phyloP scores from a whole-genome alignment of 768 basidiomycete genomes.

The Hypholoma sublateritium region DNA sequence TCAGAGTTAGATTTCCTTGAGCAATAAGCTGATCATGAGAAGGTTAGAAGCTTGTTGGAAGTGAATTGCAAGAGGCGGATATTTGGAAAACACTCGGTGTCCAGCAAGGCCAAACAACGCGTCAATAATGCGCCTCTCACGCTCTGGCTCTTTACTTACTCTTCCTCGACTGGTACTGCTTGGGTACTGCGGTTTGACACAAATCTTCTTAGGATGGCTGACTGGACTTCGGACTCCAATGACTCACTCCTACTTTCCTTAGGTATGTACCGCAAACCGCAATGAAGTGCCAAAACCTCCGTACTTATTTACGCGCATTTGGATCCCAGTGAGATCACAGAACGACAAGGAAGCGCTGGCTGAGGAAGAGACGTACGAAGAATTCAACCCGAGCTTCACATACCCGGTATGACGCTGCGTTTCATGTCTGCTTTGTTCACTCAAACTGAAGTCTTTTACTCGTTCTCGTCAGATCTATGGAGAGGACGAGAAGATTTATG shows the following conservation, averaged over 20 bases:
- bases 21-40: too few species aligned
- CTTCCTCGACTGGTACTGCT: slow-evolving; percentile 1
- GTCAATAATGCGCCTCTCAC: slow-evolving; percentile 23
- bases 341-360: slow-evolving; percentile 60
- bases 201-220: slow-evolving; percentile 36
- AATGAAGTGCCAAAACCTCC: neutral
- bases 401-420: slow-evolving; percentile 68
- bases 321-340: slow-evolving; percentile 59
- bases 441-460: neutral
- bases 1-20: too few species aligned
- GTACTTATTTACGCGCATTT: neutral
- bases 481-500: slow-evolving; percentile 95
- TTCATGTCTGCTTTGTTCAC: neutral
- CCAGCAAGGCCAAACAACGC: slow-evolving; percentile 30
- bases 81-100: neutral
- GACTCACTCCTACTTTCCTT: slow-evolving; percentile 74
- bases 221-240: slow-evolving; percentile 83
- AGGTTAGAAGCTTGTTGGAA: neutral
- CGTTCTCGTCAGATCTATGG: slow-evolving; percentile 73
- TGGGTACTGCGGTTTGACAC: too few species aligned
- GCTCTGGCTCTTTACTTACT: slow-evolving; percentile 2
- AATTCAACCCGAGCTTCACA: slow-evolving; percentile 88
- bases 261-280: slow-evolving; percentile 41
- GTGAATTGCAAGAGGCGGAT: neutral
- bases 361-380: slow-evolving; percentile 57